phyloP scores from a whole-genome alignment of 2,329 filamentous ascomycete species.

The Dothidotthia symphoricarpi region DNA sequence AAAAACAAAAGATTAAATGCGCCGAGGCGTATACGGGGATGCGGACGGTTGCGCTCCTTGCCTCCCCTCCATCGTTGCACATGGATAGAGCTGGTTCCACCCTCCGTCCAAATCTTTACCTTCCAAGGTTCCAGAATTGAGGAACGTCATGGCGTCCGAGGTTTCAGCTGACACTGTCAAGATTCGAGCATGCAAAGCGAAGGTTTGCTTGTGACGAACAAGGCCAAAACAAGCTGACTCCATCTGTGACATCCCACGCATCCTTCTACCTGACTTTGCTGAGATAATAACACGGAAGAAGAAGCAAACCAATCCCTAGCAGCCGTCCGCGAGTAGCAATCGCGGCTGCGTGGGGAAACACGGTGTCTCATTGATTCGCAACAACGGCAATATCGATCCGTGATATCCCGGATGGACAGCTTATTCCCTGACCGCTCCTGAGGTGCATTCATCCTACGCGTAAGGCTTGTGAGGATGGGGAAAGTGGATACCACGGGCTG shows the following conservation, averaged over 20 bases:
- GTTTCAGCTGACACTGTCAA: slow-evolving; percentile 16
- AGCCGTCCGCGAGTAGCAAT: slow-evolving; percentile 7
- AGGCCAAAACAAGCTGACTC: slow-evolving; percentile 5
- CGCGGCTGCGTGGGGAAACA: slow-evolving; percentile 12
- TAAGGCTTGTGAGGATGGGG: slow-evolving; percentile 23
- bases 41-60: slow-evolving; percentile 36
- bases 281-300: too few relatives aligned
- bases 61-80: slow-evolving; percentile 29
- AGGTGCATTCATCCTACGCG: slow-evolving; percentile 22
- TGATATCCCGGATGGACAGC: slow-evolving; percentile 9
- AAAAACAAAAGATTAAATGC: slow-evolving; percentile 29
- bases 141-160: slow-evolving; percentile 18
- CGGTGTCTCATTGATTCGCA: slow-evolving; percentile 9
- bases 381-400: slow-evolving; percentile 11
- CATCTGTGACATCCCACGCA: slow-evolving; percentile 12
- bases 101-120: slow-evolving; percentile 33
- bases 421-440: slow-evolving; percentile 28
- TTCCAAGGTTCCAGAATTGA: slow-evolving; percentile 11
- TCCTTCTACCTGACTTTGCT: slow-evolving; percentile 9
- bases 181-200: slow-evolving; percentile 8
- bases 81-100: slow-evolving; percentile 29
- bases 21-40: slow-evolving; percentile 24
- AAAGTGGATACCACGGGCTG: slow-evolving; percentile 25
- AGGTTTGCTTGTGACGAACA: slow-evolving; percentile 12
- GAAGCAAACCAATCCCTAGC: slow-evolving; percentile 12